These are phyloP conservation scores for Eragrostis curvula DNA, from an alignment of 176 grass and related monocot species.

Conservation along the genomic window DNA sequence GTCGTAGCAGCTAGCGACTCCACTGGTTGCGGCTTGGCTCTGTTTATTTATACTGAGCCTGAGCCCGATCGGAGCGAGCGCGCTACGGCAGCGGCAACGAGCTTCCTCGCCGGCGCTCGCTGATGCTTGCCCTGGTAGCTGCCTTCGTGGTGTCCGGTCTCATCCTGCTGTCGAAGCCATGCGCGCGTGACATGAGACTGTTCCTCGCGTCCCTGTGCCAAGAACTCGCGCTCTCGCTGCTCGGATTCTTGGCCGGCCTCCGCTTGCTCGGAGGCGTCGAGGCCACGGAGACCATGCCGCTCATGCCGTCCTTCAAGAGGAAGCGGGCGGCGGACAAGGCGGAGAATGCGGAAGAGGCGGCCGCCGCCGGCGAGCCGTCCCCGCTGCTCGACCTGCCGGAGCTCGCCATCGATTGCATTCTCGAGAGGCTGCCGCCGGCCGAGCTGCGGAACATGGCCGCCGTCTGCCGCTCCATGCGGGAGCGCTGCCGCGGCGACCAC, in stretches of 20 bases:
- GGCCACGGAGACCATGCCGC: conserved; percentile 36
- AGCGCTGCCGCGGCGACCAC: conserved; percentile 68
- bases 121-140: conserved; percentile 79
- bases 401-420: conserved; percentile 83
- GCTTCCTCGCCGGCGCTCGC: conserved; percentile 13
- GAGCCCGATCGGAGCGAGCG: conserved; percentile 37
- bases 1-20: conserved; percentile 29
- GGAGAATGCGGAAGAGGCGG: conserved; percentile 38
- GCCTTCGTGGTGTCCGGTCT: conserved; percentile 64
- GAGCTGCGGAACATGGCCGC: conserved; percentile 73
- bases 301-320: conserved; percentile 56
- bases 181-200: conserved; percentile 77
- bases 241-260: conserved; percentile 45
- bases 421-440: conserved; percentile 67
- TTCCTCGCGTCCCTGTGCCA: conserved; percentile 60
- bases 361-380: conserved; percentile 31
- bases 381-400: conserved; percentile 85
- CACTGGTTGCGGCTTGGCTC: conserved; percentile 37
- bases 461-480: conserved; percentile 67
- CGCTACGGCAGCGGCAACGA: neutral
- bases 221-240: conserved; percentile 47
- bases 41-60: conserved; percentile 49
- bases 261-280: conserved; percentile 40
- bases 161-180: conserved; percentile 70
- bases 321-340: conserved; percentile 48